These are phyloP conservation scores for Claviceps sp. DNA, from an alignment of 2,329 filamentous ascomycete species.

Conservation along the genomic window DNA sequence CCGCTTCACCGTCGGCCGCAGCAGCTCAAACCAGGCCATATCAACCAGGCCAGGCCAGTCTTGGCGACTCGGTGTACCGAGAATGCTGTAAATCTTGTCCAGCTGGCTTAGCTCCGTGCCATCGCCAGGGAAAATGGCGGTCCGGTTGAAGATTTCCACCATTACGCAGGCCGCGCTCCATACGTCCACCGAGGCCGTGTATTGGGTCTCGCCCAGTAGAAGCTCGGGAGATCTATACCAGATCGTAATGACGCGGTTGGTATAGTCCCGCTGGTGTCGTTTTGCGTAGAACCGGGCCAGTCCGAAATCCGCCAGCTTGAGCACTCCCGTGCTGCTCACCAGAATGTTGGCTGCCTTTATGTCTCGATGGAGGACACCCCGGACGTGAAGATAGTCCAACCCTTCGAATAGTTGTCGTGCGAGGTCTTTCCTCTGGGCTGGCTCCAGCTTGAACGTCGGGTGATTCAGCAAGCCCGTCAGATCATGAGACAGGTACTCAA, in stretches of 20 bases:
- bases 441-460: constrained; percentile 73
- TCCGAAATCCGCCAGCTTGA: constrained; percentile 94
- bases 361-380: constrained; percentile 90
- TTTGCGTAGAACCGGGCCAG: constrained; percentile 95
- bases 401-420: constrained; percentile 89
- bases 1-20: constrained; percentile 63
- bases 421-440: constrained; percentile 82
- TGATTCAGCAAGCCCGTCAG: constrained; percentile 91
- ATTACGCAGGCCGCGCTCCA: constrained; percentile 97
- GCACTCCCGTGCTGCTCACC: constrained; percentile 72
- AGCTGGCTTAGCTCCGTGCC: constrained; percentile 92
- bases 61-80: constrained; percentile 72
- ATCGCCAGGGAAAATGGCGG: constrained; percentile 89
- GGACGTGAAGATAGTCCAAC: constrained; percentile 80
- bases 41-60: constrained; percentile 88
- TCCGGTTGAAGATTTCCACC: constrained; percentile 87
- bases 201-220: constrained; percentile 80
- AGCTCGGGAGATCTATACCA: constrained; percentile 93
- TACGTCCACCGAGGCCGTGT: constrained; percentile 80
- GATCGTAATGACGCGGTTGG: constrained; percentile 95
- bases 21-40: constrained; percentile 92
- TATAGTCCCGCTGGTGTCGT: constrained; percentile 82
- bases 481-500: constrained; percentile 94
- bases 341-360: constrained; percentile 98
- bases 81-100: constrained; percentile 86